These are phyloP conservation scores for Brassica hybrid DNA, from an alignment of 441 rosid species.

Conservation along the genomic window DNA sequence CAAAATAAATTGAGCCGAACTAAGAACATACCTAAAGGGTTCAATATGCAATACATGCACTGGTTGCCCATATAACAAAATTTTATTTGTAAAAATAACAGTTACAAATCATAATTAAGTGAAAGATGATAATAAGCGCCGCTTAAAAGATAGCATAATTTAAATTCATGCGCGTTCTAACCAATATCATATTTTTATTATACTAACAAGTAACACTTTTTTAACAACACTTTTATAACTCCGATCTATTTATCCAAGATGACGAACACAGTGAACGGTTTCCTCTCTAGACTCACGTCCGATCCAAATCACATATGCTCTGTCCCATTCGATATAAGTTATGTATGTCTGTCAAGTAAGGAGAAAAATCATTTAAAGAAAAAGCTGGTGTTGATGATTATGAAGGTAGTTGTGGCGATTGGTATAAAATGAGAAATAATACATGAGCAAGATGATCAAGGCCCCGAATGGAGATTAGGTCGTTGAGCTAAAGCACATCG, in stretches of 20 bases:
- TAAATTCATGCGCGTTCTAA: background rate
- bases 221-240: no score
- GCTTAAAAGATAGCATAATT: background rate
- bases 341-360: background rate
- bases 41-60: background rate
- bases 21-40: background rate
- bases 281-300: background rate
- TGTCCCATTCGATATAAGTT: background rate
- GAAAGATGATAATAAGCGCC: background rate
- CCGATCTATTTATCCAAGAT: background rate
- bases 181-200: background rate
- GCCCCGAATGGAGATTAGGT: background rate
- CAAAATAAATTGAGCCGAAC: background rate
- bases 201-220: no score
- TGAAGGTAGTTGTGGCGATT: slow-evolving; percentile 5
- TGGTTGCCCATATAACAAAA: background rate
- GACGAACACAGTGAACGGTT: slow-evolving; percentile 2
- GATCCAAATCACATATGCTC: background rate
- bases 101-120: background rate
- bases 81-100: background rate
- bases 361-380: background rate
- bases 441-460: background rate
- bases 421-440: background rate
- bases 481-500: slow-evolving; percentile 1
- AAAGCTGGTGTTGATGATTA: slow-evolving; percentile 1